Conservation (phyloP, 805 yeast species). For the Cyberlindnera xishuangbannaensis region DNA sequence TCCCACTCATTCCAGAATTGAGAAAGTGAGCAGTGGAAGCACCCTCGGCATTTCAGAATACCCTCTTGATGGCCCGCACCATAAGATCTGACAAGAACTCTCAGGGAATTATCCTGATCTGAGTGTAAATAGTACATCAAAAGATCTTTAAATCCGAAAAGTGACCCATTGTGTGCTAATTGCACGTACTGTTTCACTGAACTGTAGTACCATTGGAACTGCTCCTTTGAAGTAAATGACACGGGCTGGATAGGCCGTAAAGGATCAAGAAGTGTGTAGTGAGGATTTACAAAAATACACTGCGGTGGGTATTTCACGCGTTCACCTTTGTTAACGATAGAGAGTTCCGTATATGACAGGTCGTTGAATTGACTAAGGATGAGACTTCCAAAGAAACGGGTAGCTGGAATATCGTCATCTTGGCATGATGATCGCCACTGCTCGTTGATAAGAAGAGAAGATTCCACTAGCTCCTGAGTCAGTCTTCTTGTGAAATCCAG, state of each 20-base stretch:
- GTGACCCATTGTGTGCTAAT: conserved; percentile 2
- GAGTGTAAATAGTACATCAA: conserved; percentile 2
- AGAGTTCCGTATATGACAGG: conserved; percentile 1
- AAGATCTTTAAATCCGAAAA: conserved; percentile 3
- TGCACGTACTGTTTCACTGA: conserved; percentile 3
- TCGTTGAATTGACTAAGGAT: conserved; percentile 1
- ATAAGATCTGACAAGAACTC: conserved; percentile 1
- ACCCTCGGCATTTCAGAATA: conserved; percentile 2
- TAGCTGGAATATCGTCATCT: background rate
- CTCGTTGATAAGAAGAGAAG: conserved; percentile 2
- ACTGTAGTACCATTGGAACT: conserved; percentile 3
- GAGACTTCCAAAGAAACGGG: background rate
- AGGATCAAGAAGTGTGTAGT: background rate
- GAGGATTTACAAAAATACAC: background rate
- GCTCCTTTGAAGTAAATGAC: background rate
- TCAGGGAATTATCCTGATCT: conserved; percentile 3
- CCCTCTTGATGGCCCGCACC: conserved; percentile 5
- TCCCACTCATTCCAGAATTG: conserved; percentile 7
- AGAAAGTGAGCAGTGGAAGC: conserved; percentile 4
- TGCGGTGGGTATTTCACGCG: conserved; percentile 1
- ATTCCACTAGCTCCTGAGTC: conserved; percentile 3
- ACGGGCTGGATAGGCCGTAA: conserved; percentile 1
- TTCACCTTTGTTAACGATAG: conserved; percentile 1
- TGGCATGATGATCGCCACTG: no score
- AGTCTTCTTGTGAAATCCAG: conserved; percentile 5